Evolutionary conservation across 306 rosid genomes (phyloP), one percentile per base, ranked within the genome.

Genomic region (Carpinus fangiana): DNA sequence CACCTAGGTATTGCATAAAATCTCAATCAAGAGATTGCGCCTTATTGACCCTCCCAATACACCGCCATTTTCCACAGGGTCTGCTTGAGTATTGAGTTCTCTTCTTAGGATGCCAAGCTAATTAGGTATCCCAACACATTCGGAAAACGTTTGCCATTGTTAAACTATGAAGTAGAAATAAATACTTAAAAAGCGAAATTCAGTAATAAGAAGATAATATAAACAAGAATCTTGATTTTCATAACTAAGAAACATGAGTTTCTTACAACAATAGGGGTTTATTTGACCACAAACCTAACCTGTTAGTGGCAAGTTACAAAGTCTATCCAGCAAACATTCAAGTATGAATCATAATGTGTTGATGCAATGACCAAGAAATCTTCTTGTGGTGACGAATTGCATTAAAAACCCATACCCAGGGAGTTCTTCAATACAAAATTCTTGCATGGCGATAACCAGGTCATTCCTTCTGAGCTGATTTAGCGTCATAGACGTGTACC

Each of bases 391-490:
- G 7, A n/a, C 14, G 69, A 62, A 62, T 62, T 62, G 9, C 18
- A 62, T 62, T 7, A 7, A 62, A 31, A 62, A 14, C 45, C 7
- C 41, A 31, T 9, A 62, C 1, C 69, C 46, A 36, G 62, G 41
- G 65, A 17, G 75, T 62, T 70, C 75, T 62, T 79, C 71, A 54
- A 53, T 69, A 41, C 64, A 47, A 13, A 77, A 75, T 62, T 56
- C 76, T 43, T 61, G 28, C 34, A 69, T 70, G 77, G 80, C 36
- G 73, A 31, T 34, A 13, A 23, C 73, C 56, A 62, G 72, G 71
- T 74, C 17, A 72, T 73, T 76, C 64, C 70, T 81, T 76, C 72
- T 36, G 67, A 67, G 46, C 31, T 56, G 66, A 52, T 41, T 46
- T 14, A 69, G 26, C 69, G 56, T 36, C 26, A 16, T 7, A 16